These are phyloP conservation scores for Cyclotella cryptica DNA, from an alignment of 108 stramenopile genomes.

Conservation along the genomic window DNA sequence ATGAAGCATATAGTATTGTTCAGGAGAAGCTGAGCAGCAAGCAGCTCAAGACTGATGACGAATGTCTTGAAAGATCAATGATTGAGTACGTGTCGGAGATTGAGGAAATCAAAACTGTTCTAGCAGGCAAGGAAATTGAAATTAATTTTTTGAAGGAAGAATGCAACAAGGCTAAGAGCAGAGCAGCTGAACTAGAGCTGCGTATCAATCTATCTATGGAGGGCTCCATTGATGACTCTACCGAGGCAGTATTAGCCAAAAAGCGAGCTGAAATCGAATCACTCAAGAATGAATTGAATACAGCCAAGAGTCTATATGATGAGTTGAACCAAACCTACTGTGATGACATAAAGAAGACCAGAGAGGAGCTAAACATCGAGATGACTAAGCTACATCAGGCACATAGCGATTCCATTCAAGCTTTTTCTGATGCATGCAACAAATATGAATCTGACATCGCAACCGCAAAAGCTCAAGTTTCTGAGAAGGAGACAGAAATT, in stretches of 20 bases:
- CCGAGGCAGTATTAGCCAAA: slow-evolving; percentile 3
- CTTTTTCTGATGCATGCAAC: neutral
- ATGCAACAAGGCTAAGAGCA: slow-evolving; percentile 4
- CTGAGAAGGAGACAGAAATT: slow-evolving; percentile 9
- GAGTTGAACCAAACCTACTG: slow-evolving; percentile 12
- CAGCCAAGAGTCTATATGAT: neutral
- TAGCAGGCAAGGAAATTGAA: neutral
- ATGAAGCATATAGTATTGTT: slow-evolving; percentile 1
- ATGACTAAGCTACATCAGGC: slow-evolving; percentile 5
- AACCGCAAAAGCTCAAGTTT: neutral
- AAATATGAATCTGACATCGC: slow-evolving; percentile 19
- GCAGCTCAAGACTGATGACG: neutral
- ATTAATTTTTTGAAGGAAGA: slow-evolving; percentile 18
- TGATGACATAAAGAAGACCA: slow-evolving; percentile 10
- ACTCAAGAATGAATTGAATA: neutral
- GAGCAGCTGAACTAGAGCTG: slow-evolving; percentile 11
- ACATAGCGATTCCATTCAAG: slow-evolving; percentile 21
- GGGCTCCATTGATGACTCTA: neutral
- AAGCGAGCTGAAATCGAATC: slow-evolving; percentile 13
- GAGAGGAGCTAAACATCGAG: slow-evolving; percentile 13
- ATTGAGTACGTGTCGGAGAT: neutral
- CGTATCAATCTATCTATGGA: neutral
- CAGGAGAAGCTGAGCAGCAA: neutral
- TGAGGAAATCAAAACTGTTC: neutral
- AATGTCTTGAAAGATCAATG: neutral